These are phyloP conservation scores for Syzygium aromaticum DNA, from an alignment of 345 rosid species.

Conservation along the genomic window DNA sequence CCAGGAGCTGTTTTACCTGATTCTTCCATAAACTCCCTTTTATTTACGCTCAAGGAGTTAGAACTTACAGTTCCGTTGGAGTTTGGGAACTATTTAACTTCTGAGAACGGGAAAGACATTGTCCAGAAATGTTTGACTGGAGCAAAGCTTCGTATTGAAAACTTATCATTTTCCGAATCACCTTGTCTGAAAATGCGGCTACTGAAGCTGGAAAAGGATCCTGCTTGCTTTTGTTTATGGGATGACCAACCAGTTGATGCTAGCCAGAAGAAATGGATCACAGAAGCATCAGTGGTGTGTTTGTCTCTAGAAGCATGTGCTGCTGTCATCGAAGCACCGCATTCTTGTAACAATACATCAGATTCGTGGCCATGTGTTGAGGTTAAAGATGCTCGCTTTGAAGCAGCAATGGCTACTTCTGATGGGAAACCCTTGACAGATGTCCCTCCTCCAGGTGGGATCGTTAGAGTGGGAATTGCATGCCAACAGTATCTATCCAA, in stretches of 20 bases:
- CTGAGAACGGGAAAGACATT: conserved; percentile 18
- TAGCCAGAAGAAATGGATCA: conserved; percentile 88
- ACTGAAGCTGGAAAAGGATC: conserved; percentile 89
- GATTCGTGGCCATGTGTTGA: conserved; percentile 83
- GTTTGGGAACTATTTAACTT: conserved; percentile 28
- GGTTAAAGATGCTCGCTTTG: conserved; percentile 51
- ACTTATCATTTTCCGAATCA: conserved; percentile 75
- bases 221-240: conserved; percentile 95
- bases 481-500: conserved; percentile 77
- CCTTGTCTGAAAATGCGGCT: conserved; percentile 63
- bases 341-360: conserved; percentile 23
- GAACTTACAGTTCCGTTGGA: conserved; percentile 72
- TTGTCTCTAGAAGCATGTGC: conserved; percentile 70
- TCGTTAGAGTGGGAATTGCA: conserved; percentile 80
- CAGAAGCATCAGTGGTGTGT: conserved; percentile 57
- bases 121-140: conserved; percentile 54
- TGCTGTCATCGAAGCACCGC: conserved; percentile 21
- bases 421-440: conserved; percentile 73
- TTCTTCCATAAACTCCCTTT: conserved; percentile 62
- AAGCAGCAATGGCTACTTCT: conserved; percentile 90
- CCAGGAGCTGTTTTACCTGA: conserved; percentile 74
- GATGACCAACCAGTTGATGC: conserved; percentile 87
- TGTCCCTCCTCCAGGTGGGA: conserved; percentile 97
- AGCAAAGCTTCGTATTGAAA: conserved; percentile 81
- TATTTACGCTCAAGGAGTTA: conserved; percentile 60